phyloP scores from a whole-genome alignment of 345 rosid species.

The Brassica incana region DNA sequence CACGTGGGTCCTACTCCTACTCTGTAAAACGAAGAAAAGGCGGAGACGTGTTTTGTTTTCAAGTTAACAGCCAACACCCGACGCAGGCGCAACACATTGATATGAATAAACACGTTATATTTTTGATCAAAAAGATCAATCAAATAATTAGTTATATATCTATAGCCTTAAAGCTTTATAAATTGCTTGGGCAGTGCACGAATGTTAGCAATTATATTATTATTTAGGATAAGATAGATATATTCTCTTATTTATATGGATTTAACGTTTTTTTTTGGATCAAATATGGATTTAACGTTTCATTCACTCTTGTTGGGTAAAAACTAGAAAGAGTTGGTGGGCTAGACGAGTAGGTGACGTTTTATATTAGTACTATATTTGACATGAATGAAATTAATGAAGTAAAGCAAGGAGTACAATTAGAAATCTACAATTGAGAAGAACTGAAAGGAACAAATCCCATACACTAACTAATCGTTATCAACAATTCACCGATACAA shows the following conservation, averaged over 20 bases:
- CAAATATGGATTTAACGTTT: not conserved
- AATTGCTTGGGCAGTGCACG: not conserved
- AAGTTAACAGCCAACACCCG: slow-evolving; percentile 29
- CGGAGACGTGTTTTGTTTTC: slow-evolving; percentile 32
- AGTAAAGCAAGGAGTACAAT: not conserved
- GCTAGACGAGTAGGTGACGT: not conserved
- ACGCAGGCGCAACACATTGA: slow-evolving; percentile 24
- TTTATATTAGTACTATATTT: not conserved
- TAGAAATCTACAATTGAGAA: too few relatives aligned
- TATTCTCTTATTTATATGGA: not conserved
- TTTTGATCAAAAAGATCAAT: not conserved
- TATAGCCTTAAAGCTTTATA: not conserved
- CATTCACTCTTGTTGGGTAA: not conserved
- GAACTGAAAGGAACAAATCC: not conserved
- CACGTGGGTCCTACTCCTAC: slow-evolving; percentile 23
- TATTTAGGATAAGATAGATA: not conserved
- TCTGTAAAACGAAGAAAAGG: slow-evolving; percentile 14
- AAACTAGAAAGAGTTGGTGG: not conserved
- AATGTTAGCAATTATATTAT: not conserved
- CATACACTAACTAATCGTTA: not conserved
- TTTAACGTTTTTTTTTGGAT: not conserved
- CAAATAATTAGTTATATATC: not conserved
- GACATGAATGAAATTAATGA: not conserved
- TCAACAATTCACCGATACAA: not conserved
- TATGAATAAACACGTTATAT: not conserved